These are phyloP conservation scores for Stenocarpella maydis DNA, from an alignment of 2,329 filamentous ascomycete species.

Conservation along the genomic window DNA sequence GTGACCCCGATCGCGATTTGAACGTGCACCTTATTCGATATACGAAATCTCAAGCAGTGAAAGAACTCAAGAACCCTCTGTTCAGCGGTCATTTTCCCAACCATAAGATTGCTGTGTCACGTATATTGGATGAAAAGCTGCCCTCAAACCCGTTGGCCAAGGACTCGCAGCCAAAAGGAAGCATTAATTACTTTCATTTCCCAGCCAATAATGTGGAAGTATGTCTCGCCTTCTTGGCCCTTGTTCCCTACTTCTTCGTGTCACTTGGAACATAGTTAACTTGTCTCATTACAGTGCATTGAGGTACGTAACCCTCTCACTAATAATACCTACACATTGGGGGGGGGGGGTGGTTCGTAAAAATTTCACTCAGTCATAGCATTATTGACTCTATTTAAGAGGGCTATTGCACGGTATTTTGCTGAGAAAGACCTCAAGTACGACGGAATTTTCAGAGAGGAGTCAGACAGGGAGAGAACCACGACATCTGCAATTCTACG, in stretches of 20 bases:
- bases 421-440: neutral
- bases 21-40: neutral
- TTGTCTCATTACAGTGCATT: neutral
- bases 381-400: neutral
- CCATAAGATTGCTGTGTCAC: neutral
- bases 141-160: neutral
- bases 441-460: neutral
- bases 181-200: constrained; percentile 19
- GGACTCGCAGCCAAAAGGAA: neutral
- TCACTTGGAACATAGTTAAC: neutral
- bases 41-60: neutral
- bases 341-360: no score
- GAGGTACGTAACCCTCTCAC: neutral
- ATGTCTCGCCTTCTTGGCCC: neutral
- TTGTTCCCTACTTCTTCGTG: neutral
- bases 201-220: constrained; percentile 15
- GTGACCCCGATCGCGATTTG: neutral
- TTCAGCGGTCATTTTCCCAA: neutral
- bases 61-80: neutral
- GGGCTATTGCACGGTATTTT: constrained; percentile 7
- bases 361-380: no score
- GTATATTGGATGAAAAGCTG: neutral
- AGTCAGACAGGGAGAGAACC: neutral
- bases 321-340: no score
- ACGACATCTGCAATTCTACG: neutral